Base-by-base conservation (phyloP, 1,284 basidiomycete species). In the Ustilago sp. region DNA sequence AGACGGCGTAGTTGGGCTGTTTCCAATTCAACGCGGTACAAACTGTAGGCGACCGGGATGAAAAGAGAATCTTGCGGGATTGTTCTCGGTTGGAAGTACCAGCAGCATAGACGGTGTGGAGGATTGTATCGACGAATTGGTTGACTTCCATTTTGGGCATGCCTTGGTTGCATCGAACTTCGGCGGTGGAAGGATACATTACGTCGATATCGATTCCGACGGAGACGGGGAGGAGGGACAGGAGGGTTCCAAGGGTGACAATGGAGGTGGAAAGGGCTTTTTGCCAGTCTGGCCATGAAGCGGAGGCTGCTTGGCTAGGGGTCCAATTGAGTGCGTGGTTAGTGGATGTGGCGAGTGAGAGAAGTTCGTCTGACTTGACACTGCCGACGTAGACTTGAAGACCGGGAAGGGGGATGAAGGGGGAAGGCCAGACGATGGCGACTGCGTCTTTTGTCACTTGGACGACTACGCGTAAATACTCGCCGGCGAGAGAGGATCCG, bases 1-100 rank as follows among this genome's bases (percentile, higher is more conserved):
- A 97, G 35, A 99, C 96, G 59, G 97, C 87, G 93, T 94, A 98
- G 86, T 99, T 99, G 17, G 97, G 97, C 87, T 99, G 97, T 87
- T 99, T 99, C 95, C 97, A 98, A 86, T 99, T 98, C 63, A 99
- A 87, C 17, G 93, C 91, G 3, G 93, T 91, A 65, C 84, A 86
- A 4, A 83, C 84, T 28, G 82, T 84, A 7, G 84, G 83, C 32
- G 76, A 80, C 6, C 79, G 45, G 17, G 81, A 83, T 8, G 79
- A 79, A 48, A 86, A 86, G 36, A 86, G 62, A 17, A 86, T 78
- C 64, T 82, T 83, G 32, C 84, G 75, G 51, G 79, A 79, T 59
- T 82, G 79, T 34, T 74, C 67, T 23, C 72, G 67, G 28, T 81
- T 67, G 36, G 56, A 67, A 43, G 81, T 80, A 0, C 82, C 83